A percentile compares a stretch with the other conserved stretches of the same genome.
These are phyloP conservation scores for Torrubiella hemipterigena DNA, from an alignment of 2,329 filamentous ascomycete genomes.

Conservation along the genomic window DNA sequence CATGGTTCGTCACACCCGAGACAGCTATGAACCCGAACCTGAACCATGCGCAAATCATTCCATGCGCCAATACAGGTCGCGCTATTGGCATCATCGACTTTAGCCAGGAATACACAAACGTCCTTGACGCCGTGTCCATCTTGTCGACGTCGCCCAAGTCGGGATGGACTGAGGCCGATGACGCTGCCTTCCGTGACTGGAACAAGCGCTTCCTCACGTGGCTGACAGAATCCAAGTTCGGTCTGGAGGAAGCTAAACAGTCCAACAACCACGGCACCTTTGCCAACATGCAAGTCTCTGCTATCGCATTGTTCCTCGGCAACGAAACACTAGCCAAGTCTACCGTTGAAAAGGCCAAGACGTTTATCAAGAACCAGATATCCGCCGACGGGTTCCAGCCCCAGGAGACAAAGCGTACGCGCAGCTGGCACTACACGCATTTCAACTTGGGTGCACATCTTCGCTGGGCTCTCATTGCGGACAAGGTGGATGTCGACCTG, in stretches of 20 bases:
- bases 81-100: slow-evolving; percentile 14
- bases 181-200: slow-evolving; percentile 10
- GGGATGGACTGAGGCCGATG: slow-evolving; percentile 10
- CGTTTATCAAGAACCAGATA: slow-evolving; percentile 11
- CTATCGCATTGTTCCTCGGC: slow-evolving; percentile 13
- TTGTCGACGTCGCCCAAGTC: slow-evolving; percentile 9
- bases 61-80: slow-evolving; percentile 10
- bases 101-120: slow-evolving; percentile 14
- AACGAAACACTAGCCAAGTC: slow-evolving; percentile 7
- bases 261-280: slow-evolving; percentile 16
- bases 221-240: slow-evolving; percentile 13
- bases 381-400: slow-evolving; percentile 12
- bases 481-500: slow-evolving; percentile 12
- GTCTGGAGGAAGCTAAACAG: slow-evolving; percentile 7
- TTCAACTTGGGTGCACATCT: slow-evolving; percentile 12
- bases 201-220: slow-evolving; percentile 12
- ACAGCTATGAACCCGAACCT: slow-evolving; percentile 16
- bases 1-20: slow-evolving; percentile 12
- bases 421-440: slow-evolving; percentile 16
- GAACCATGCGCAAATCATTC: slow-evolving; percentile 12
- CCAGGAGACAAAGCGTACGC: slow-evolving; percentile 13
- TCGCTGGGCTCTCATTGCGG: slow-evolving; percentile 9
- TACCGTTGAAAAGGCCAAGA: slow-evolving; percentile 1
- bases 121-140: slow-evolving; percentile 13
- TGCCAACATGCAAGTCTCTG: slow-evolving; percentile 13